phyloP scores from a whole-genome alignment of 208 protist species.

The Crithidia sp. region DNA sequence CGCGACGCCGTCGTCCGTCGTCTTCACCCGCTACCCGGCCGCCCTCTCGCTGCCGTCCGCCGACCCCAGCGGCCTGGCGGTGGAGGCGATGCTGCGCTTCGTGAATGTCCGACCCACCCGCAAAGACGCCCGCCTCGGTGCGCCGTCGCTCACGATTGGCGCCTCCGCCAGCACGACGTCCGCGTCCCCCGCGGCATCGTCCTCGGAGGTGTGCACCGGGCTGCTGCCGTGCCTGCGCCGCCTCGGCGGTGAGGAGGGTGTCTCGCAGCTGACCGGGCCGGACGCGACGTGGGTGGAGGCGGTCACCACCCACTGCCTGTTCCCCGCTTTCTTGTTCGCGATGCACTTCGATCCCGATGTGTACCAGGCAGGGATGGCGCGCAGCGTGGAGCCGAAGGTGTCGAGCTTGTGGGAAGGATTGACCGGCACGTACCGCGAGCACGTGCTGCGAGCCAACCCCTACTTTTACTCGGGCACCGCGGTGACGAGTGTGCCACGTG shows the following conservation, averaged over 20 bases:
- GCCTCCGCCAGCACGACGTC: neutral
- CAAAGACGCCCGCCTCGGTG: conserved; percentile 37
- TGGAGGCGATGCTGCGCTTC: conserved; percentile 77
- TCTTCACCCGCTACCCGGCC: conserved; percentile 36
- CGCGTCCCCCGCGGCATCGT: neutral
- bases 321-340: conserved; percentile 83
- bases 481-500: conserved; percentile 17
- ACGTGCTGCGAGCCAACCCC: conserved; percentile 49
- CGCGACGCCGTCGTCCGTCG: conserved; percentile 4
- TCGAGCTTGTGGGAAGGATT: conserved; percentile 62
- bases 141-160: conserved; percentile 37
- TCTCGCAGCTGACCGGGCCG: conserved; percentile 40
- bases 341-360: conserved; percentile 57
- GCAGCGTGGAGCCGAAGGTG: conserved; percentile 68
- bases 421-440: conserved; percentile 51
- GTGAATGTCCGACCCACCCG: conserved; percentile 44
- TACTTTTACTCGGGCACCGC: conserved; percentile 39
- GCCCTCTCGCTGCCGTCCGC: conserved; percentile 67
- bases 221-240: conserved; percentile 47
- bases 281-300: conserved; percentile 53
- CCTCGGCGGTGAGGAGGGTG: conserved; percentile 37
- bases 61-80: conserved; percentile 71
- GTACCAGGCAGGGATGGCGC: conserved; percentile 50
- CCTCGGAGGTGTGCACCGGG: conserved; percentile 33
- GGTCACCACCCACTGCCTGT: conserved; percentile 55